Conservation (phyloP, 148 eudicot species). For the Vaccinium darrowii region DNA sequence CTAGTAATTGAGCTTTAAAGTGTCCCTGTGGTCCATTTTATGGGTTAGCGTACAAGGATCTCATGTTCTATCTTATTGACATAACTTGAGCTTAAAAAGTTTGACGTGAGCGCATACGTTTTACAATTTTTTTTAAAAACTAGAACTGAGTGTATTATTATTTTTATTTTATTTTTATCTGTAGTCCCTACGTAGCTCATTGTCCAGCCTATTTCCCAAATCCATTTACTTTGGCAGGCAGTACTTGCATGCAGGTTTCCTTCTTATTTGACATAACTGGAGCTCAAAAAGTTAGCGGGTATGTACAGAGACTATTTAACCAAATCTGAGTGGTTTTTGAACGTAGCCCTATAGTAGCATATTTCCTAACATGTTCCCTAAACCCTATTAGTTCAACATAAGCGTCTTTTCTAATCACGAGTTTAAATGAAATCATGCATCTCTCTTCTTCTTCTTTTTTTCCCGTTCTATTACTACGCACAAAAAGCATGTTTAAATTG, state of each 20-base stretch:
- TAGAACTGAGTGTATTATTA: neutral
- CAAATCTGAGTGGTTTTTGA: neutral
- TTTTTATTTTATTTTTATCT: neutral
- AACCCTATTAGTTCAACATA: neutral
- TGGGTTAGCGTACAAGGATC: conserved; percentile 1
- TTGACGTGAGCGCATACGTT: neutral
- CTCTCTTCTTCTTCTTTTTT: neutral
- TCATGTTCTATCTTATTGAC: neutral
- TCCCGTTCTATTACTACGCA: neutral
- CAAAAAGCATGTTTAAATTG: neutral
- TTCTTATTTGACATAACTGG: neutral
- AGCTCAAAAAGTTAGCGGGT: neutral
- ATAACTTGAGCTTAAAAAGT: neutral
- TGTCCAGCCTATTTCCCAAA: neutral
- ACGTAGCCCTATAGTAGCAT: neutral
- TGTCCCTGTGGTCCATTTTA: neutral
- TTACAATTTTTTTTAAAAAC: neutral
- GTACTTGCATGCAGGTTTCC: neutral
- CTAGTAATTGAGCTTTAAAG: neutral
- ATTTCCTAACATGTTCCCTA: neutral
- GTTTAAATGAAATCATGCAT: neutral
- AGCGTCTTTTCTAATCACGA: neutral
- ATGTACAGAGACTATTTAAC: neutral
- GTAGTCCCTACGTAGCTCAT: neutral
- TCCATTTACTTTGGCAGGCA: neutral